Conservation (phyloP, 1,284 basidiomycete species). For the Cystobasidium sp. region DNA sequence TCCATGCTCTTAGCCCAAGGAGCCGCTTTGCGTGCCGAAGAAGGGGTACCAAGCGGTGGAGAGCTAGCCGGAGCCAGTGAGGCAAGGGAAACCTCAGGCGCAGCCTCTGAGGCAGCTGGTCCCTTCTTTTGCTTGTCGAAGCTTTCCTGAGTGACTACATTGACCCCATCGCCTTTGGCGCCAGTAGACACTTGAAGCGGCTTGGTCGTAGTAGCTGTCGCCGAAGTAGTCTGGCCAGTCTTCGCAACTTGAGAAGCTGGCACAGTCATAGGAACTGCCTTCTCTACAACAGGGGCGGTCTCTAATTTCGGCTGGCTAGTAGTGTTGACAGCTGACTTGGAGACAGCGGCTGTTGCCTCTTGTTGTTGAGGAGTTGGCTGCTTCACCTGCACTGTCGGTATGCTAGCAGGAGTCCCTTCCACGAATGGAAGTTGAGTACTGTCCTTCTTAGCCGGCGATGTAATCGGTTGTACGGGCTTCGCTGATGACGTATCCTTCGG, state of each 20-base stretch:
- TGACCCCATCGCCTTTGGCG: background rate
- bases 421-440: background rate
- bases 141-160: constrained; percentile 19
- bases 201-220: background rate
- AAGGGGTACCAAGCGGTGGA: constrained; percentile 20
- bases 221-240: background rate
- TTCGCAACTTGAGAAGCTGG: no score
- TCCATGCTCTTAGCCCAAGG: constrained; percentile 54
- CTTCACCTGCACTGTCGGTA: background rate
- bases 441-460: background rate
- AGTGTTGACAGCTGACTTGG: background rate
- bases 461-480: constrained; percentile 5
- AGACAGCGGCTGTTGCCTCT: background rate
- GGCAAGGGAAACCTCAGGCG: constrained; percentile 41
- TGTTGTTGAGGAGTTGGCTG: background rate
- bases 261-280: background rate
- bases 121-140: constrained; percentile 40
- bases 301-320: background rate
- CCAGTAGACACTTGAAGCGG: constrained; percentile 13
- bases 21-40: constrained; percentile 49
- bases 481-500: background rate
- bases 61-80: constrained; percentile 19
- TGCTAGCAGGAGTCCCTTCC: background rate
- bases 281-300: background rate
- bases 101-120: constrained; percentile 7